Evolutionary conservation across 148 eudicot genomes (phyloP).

Genomic region (Rhododendron griersonianum): DNA sequence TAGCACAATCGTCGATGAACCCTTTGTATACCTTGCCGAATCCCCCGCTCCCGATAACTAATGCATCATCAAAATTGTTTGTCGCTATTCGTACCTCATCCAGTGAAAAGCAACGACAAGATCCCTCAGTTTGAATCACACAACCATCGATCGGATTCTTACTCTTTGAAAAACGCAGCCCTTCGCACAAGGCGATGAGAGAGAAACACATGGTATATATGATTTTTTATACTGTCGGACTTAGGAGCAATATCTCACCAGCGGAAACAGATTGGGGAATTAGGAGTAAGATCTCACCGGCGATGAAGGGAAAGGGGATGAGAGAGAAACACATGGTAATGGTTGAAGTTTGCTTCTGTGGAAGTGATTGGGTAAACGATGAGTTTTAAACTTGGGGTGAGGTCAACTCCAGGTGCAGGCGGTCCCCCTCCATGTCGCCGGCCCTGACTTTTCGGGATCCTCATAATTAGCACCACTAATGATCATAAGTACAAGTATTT

Average conservation of each 20-base stretch:
- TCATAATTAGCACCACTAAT: no score
- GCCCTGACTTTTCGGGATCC: neutral
- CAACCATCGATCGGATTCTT: neutral
- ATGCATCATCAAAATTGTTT: neutral
- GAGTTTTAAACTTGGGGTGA: neutral
- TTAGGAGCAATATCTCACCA: neutral
- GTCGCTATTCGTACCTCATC: neutral
- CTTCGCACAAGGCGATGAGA: neutral
- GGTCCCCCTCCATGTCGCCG: neutral
- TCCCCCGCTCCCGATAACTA: neutral
- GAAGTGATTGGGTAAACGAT: neutral
- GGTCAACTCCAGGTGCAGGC: neutral
- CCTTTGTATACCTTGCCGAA: neutral
- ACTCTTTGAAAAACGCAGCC: neutral
- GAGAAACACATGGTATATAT: neutral
- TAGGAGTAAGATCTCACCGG: neutral
- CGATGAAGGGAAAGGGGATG: neutral
- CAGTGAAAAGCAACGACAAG: neutral
- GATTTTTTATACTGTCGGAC: neutral
- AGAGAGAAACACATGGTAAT: neutral
- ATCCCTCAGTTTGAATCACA: neutral
- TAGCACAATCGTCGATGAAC: neutral
- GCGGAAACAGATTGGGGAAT: neutral
- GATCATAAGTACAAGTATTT: no score
- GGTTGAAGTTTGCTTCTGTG: neutral